These are phyloP conservation scores for Lagerstroemia speciosa DNA, from an alignment of 345 rosid species.

Conservation along the genomic window DNA sequence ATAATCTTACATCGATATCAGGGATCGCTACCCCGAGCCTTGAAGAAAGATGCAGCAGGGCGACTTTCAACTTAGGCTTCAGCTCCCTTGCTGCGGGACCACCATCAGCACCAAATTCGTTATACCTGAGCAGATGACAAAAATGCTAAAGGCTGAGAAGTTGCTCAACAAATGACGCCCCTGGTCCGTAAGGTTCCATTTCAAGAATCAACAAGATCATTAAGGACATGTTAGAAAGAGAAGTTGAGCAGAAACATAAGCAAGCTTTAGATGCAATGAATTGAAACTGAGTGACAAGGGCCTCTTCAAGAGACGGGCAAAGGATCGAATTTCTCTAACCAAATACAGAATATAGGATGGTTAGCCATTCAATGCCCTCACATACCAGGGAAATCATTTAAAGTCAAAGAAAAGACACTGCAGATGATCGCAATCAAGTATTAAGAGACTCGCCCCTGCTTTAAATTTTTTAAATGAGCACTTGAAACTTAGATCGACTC, in stretches of 20 bases:
- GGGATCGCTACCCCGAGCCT: conserved; percentile 41
- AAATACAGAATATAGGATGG: not conserved
- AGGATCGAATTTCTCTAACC: not conserved
- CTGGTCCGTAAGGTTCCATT: not conserved
- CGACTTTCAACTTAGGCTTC: conserved; percentile 51
- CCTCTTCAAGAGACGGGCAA: not conserved
- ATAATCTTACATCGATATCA: conserved; percentile 45
- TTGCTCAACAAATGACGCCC: not conserved
- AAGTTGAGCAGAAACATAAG: not conserved
- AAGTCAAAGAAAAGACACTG: not conserved
- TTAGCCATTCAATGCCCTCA: not conserved
- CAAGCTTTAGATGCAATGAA: not conserved
- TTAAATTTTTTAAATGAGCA: not conserved
- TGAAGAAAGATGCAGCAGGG: conserved; percentile 44
- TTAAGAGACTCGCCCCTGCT: not conserved
- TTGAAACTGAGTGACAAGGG: not conserved
- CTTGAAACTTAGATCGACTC: too few relatives aligned
- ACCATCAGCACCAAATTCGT: conserved; percentile 74
- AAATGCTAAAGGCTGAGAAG: not conserved
- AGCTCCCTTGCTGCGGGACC: conserved; percentile 82
- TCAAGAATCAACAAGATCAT: not conserved
- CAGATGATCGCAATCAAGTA: not conserved
- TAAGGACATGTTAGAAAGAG: not conserved
- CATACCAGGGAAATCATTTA: not conserved
- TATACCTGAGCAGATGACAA: conserved; percentile 30